Evolutionary conservation across 345 rosid species (phyloP).

Genomic region (Excoecaria agallocha): DNA sequence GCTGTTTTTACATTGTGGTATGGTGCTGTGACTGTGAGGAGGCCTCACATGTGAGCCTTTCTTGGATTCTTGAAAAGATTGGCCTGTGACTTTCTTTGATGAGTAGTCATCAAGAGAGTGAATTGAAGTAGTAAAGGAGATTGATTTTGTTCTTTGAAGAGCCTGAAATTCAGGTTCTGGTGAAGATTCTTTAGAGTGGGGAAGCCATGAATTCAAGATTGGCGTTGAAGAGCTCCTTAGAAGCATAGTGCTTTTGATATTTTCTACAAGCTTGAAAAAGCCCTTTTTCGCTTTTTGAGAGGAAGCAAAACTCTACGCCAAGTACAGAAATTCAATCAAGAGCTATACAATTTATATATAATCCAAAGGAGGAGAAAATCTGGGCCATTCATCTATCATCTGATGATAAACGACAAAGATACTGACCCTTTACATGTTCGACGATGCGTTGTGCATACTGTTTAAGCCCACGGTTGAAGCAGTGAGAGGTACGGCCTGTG

Average conservation of each 20-base stretch:
- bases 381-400: not conserved
- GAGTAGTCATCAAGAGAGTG: constrained; percentile 28
- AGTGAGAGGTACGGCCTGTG: not conserved
- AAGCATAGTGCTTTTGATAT: constrained; percentile 28
- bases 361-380: not conserved
- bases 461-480: not conserved
- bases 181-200: constrained; percentile 39
- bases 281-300: not conserved
- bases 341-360: not conserved
- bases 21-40: constrained; percentile 4
- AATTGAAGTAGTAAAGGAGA: constrained; percentile 26
- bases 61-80: constrained; percentile 27
- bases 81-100: constrained; percentile 27
- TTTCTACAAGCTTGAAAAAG: not conserved
- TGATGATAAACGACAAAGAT: not conserved
- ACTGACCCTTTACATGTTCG: not conserved
- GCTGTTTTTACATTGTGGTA: not conserved
- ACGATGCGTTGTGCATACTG: not conserved
- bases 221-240: constrained; percentile 54
- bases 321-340: too few species aligned
- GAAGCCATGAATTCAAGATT: constrained; percentile 52
- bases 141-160: constrained; percentile 36
- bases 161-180: constrained; percentile 44
- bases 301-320: too few species aligned
- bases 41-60: constrained; percentile 24